These are phyloP conservation scores for Cryptococcus jaspeensis DNA, from an alignment of 1,284 basidiomycete species.

Conservation along the genomic window DNA sequence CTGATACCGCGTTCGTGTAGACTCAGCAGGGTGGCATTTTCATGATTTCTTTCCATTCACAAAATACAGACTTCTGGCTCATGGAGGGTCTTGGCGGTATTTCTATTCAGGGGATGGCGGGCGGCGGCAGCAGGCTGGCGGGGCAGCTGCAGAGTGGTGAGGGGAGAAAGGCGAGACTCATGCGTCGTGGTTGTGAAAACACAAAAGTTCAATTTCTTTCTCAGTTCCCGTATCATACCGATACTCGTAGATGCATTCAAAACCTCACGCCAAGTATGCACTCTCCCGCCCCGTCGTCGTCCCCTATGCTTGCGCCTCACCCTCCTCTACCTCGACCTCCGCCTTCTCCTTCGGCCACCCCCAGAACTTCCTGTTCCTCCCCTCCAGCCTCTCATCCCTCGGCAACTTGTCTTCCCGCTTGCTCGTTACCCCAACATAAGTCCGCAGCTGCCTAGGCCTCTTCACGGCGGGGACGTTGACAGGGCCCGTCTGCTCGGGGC, in stretches of 20 bases:
- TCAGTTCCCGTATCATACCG: neutral
- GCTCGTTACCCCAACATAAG: conserved; percentile 78
- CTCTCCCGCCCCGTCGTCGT: neutral
- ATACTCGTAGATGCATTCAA: neutral
- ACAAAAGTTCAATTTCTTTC: neutral
- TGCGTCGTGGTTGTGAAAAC: neutral
- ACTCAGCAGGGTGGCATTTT: neutral
- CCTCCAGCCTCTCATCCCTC: conserved; percentile 66
- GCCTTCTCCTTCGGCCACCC: conserved; percentile 39
- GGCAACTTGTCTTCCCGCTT: conserved; percentile 77
- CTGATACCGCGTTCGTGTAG: neutral
- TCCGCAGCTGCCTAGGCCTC: conserved; percentile 54
- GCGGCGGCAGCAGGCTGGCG: too few relatives aligned
- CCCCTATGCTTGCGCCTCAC: neutral
- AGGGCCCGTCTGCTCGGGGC: conserved; percentile 13
- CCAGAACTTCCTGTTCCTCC: conserved; percentile 54
- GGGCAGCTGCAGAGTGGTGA: too few relatives aligned
- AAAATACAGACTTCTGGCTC: too few relatives aligned
- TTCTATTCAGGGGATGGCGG: too few relatives aligned
- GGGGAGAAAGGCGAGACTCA: too few relatives aligned
- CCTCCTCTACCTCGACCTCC: neutral
- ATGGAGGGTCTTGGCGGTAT: too few relatives aligned
- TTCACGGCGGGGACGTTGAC: conserved; percentile 28
- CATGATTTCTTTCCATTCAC: neutral
- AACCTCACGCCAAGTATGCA: too few relatives aligned